These are phyloP conservation scores for Bryoglossum gracile DNA, from an alignment of 495 filamentous ascomycete species.

Conservation along the genomic window DNA sequence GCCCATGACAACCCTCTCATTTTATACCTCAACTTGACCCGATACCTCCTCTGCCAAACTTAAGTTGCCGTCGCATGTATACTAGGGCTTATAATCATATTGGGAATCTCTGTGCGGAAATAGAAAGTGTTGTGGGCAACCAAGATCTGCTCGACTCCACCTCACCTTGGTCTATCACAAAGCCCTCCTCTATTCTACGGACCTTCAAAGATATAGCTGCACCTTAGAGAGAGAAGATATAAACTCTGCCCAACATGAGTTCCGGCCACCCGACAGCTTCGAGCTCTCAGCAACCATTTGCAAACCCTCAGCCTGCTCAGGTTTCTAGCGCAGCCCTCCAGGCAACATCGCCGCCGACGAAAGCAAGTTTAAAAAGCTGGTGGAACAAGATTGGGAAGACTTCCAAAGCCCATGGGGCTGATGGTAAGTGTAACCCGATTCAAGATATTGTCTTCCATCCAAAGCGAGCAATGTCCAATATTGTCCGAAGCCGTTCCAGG, in stretches of 20 bases:
- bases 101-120: background rate
- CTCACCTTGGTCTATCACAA: constrained; percentile 9
- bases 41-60: background rate
- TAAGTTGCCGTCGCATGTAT: background rate
- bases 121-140: background rate
- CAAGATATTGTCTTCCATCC: no score
- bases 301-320: constrained; percentile 21
- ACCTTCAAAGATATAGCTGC: no score
- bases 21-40: background rate
- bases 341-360: constrained; percentile 59
- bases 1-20: constrained; percentile 2
- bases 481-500: no score
- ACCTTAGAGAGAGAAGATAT: no score
- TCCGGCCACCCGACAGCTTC: constrained; percentile 19
- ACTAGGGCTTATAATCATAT: background rate
- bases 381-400: constrained; percentile 74
- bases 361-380: constrained; percentile 75
- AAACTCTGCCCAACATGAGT: constrained; percentile 5
- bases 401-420: constrained; percentile 14
- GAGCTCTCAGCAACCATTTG: constrained; percentile 22
- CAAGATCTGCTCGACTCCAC: background rate
- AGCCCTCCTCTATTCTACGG: no score
- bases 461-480: no score
- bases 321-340: constrained; percentile 2
- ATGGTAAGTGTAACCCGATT: no score